Percentiles rank a stretch among this genome's conserved stretches.
Conservation (phyloP, 108 stramenopile species). For the Chaetoceros tenuissimus region DNA sequence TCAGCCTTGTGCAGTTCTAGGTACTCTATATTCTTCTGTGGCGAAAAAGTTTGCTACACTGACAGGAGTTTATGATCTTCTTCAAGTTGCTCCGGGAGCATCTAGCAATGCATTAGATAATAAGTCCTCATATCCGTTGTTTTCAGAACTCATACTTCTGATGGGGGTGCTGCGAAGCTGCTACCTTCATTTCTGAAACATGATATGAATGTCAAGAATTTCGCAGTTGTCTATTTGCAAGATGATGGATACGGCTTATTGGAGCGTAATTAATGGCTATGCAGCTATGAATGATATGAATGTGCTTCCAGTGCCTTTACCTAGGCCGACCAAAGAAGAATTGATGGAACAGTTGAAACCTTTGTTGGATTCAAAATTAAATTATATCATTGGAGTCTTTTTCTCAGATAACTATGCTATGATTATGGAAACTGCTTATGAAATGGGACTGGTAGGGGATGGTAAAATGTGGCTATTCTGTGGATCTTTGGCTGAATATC, state of each 20-base stretch:
- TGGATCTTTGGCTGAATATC: neutral
- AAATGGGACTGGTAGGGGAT: conserved; percentile 2
- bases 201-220: neutral
- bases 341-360: neutral
- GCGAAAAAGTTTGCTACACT: conserved; percentile 2
- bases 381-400: conserved; percentile 3
- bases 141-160: conserved; percentile 3
- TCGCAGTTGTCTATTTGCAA: neutral
- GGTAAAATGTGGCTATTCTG: conserved; percentile 5
- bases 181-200: neutral
- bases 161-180: neutral
- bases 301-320: neutral
- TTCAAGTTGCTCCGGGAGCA: neutral
- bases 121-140: neutral
- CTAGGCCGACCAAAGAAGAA: neutral
- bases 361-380: neutral
- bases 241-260: neutral
- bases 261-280: neutral
- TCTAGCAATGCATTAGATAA: neutral
- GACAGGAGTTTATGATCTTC: conserved; percentile 2
- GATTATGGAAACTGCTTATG: conserved; percentile 3
- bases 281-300: neutral
- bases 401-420: neutral
- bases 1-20: conserved; percentile 6
- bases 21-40: neutral